phyloP scores from a whole-genome alignment of 345 rosid genomes.

The Trapa bicornis region DNA sequence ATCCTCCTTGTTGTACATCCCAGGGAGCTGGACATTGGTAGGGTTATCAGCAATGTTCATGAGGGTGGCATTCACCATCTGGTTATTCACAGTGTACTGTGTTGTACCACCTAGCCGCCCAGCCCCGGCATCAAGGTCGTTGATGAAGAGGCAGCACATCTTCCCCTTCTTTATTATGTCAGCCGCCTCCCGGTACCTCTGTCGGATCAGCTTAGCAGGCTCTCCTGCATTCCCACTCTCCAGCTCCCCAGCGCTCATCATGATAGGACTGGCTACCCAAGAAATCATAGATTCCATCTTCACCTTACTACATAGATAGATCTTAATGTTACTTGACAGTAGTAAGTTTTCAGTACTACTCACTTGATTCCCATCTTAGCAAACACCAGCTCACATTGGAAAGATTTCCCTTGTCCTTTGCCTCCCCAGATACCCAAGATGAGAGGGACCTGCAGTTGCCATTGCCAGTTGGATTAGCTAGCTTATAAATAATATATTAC shows the following conservation, averaged over 20 bases:
- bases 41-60: slow-evolving; percentile 18
- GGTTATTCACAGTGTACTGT: slow-evolving; percentile 19
- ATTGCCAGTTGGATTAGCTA: too few species aligned
- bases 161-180: slow-evolving; percentile 16
- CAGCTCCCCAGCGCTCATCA: slow-evolving; percentile 18
- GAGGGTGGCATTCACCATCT: slow-evolving; percentile 20
- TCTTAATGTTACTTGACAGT: too few species aligned
- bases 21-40: slow-evolving; percentile 17
- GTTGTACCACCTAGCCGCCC: slow-evolving; percentile 17
- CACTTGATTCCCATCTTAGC: slow-evolving; percentile 18
- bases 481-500: too few species aligned
- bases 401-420: slow-evolving; percentile 21
- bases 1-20: slow-evolving; percentile 20
- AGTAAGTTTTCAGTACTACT: not conserved
- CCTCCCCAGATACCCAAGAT: slow-evolving; percentile 20
- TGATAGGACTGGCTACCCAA: slow-evolving; percentile 8
- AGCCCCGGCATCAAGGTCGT: slow-evolving; percentile 17
- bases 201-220: slow-evolving; percentile 16
- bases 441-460: slow-evolving; percentile 3
- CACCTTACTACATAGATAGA: too few species aligned
- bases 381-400: not conserved
- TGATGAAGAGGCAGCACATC: slow-evolving; percentile 19
- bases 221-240: slow-evolving; percentile 17
- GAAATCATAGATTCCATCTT: not conserved
- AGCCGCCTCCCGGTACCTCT: slow-evolving; percentile 14